These are phyloP conservation scores for Prunus campanulata DNA, from an alignment of 306 rosid species.

Conservation along the genomic window DNA sequence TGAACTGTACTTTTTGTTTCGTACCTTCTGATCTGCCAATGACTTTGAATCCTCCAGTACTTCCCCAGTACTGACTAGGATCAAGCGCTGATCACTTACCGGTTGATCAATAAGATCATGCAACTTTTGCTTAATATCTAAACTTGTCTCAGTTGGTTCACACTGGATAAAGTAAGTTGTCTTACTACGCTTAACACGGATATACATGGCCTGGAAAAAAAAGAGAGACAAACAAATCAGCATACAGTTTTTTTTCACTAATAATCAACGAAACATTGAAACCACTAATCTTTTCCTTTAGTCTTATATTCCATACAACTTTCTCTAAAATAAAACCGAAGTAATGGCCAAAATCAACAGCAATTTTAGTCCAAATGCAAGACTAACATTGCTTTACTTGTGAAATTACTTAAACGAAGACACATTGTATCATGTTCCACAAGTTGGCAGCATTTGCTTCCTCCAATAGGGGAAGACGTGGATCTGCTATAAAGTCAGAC, in stretches of 20 bases:
- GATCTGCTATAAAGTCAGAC: too few species aligned
- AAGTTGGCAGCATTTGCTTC: background rate
- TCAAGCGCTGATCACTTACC: conserved; percentile 58
- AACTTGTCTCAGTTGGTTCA: conserved; percentile 77
- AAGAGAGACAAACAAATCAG: background rate
- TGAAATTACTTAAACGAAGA: background rate
- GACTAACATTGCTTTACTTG: background rate
- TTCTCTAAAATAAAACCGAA: background rate
- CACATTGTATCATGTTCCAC: background rate
- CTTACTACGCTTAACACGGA: conserved; percentile 76
- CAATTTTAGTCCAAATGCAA: background rate
- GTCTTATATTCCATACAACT: background rate
- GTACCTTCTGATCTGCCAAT: conserved; percentile 85
- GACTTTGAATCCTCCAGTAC: conserved; percentile 76
- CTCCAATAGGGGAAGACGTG: background rate
- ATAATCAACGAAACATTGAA: background rate
- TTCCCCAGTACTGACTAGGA: conserved; percentile 61
- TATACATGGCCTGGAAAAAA: conserved; percentile 65
- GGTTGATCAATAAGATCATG: conserved; percentile 64
- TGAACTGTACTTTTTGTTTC: background rate
- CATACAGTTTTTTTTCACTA: background rate
- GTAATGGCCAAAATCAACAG: background rate
- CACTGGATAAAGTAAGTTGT: conserved; percentile 92
- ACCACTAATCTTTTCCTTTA: background rate
- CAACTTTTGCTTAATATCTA: conserved; percentile 79